Evolutionary conservation across 306 rosid species (phyloP), one percentile per base, ranked within the genome.

Genomic region (Citrullus amarus): DNA sequence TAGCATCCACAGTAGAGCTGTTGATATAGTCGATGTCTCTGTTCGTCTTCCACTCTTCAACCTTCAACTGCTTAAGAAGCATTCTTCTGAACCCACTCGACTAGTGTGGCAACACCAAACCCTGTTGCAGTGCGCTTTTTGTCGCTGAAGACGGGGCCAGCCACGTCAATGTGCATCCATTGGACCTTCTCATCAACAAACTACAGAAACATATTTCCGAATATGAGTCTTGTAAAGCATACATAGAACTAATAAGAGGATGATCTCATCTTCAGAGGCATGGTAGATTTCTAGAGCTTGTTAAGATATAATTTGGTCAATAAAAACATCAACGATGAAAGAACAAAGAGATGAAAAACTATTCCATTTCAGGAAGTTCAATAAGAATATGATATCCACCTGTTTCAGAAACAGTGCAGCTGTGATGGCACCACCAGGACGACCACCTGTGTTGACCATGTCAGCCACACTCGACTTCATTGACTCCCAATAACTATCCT

Each of bases 371-470:
- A 15, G 76, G 39, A 50, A 16, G n/a, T 50, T 50, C 59, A 28
- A 32, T 8, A 14, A 16, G 16, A 57, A 63, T 43, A 79, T 78
- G 43, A 63, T 75, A 18, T 60, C 32, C 81, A 92, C 99, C 96
- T 91, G 99, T 85, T 92, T 96, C 84, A 92, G 83, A 91, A 96
- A 96, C 84, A 96, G 98, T 65, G 99, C 97, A 13, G 99, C 99
- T 72, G 63, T 85, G 60, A 96, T 96, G 69, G 99, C 87, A 82
- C 97, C 99, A 57, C 99, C 99, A 75, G 71, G 89, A 79, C 92
- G 91, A 57, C 89, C 89, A 69, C 98, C 99, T 0, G 96, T 91
- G 83, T 96, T 96, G 80, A 96, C 84, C 99, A 92, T 96, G 85
- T 96, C 99, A 46, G 99, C 99, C 34, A 91, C 89, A 78, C 94